Percentiles rank a stretch among this genome's conserved stretches.
Evolutionary conservation across 768 basidiomycete species (phyloP).

Genomic region (Suillus bovinus): DNA sequence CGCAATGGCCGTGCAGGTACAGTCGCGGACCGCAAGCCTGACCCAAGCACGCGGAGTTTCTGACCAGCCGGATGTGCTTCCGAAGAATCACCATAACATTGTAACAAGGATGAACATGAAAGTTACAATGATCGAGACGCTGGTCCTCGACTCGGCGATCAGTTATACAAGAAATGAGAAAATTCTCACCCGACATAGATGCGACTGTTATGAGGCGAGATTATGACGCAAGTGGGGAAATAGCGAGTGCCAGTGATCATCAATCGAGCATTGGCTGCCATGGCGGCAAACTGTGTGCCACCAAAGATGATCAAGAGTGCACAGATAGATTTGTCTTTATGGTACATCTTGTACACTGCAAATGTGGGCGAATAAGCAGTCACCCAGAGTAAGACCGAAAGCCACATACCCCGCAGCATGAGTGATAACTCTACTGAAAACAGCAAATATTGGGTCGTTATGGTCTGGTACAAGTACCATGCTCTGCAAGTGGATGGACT

Average conservation of each 20-base stretch:
- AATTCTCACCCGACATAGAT: constrained; percentile 21
- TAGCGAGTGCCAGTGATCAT: constrained; percentile 13
- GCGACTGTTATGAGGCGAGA: constrained; percentile 14
- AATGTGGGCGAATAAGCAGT: background rate
- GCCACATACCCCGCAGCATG: constrained; percentile 22
- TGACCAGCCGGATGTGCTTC: background rate
- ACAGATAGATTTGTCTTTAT: constrained; percentile 10
- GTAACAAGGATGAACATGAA: constrained; percentile 17
- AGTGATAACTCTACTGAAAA: constrained; percentile 13
- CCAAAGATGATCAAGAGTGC: constrained; percentile 13
- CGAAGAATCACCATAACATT: constrained; percentile 20
- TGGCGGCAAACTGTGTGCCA: constrained; percentile 16
- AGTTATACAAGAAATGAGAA: background rate
- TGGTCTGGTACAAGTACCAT: constrained; percentile 22
- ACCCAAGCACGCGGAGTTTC: background rate
- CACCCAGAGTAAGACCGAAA: background rate
- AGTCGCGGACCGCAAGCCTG: constrained; percentile 16
- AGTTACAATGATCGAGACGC: constrained; percentile 22
- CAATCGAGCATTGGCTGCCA: constrained; percentile 18
- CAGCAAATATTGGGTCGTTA: constrained; percentile 17
- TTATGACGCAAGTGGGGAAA: constrained; percentile 19
- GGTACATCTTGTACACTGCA: constrained; percentile 22
- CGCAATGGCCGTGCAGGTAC: constrained; percentile 7
- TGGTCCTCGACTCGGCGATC: constrained; percentile 2
- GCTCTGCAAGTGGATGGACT: constrained; percentile 11